Conservation (phyloP, 164 flowering plant genomes). For the Chloranthus sessilifolius region DNA sequence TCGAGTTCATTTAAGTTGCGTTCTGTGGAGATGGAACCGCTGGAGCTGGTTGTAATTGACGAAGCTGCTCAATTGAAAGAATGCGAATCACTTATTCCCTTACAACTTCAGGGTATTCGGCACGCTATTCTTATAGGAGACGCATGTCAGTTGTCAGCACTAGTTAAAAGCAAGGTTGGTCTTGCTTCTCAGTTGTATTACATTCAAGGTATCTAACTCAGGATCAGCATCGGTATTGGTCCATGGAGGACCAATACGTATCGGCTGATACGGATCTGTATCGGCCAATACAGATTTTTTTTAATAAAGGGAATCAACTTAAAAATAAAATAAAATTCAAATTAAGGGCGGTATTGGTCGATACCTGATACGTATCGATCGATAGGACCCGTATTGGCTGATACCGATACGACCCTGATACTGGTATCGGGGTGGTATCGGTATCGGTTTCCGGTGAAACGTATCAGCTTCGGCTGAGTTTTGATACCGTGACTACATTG, state of each 20-base stretch:
- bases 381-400: background rate
- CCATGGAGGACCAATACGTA: too few relatives aligned
- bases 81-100: conserved; percentile 46
- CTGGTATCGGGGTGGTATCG: too few relatives aligned
- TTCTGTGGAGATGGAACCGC: background rate
- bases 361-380: background rate
- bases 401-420: too few relatives aligned
- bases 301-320: too few relatives aligned
- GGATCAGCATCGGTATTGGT: too few relatives aligned
- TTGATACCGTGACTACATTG: background rate
- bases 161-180: conserved; percentile 40
- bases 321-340: background rate
- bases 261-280: too few relatives aligned
- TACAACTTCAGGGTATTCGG: conserved; percentile 30
- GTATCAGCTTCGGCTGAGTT: too few relatives aligned
- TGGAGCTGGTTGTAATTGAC: conserved; percentile 38
- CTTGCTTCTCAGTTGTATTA: background rate
- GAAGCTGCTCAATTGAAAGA: conserved; percentile 62
- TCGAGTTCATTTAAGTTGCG: conserved; percentile 28
- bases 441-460: too few relatives aligned
- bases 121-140: conserved; percentile 51
- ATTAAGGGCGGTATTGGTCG: too few relatives aligned
- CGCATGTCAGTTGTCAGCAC: conserved; percentile 45
- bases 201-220: background rate
- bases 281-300: too few relatives aligned